A percentile compares a stretch with the other conserved stretches of the same genome.
These are phyloP conservation scores for Aaosphaeria arxii DNA, from an alignment of 2,329 filamentous ascomycete species.

Conservation along the genomic window DNA sequence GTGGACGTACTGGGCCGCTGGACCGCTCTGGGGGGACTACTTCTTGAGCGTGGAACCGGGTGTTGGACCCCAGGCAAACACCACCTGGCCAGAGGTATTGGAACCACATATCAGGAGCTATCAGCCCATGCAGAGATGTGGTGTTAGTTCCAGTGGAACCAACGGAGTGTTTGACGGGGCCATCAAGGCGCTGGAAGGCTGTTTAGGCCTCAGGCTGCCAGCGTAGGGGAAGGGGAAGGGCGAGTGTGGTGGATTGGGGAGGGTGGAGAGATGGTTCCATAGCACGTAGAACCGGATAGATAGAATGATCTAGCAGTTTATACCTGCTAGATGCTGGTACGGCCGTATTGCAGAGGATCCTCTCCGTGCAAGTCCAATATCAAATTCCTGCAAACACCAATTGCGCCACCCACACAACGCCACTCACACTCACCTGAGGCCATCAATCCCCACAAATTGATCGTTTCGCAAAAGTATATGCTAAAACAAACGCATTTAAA, in stretches of 20 bases:
- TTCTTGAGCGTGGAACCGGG: constrained; percentile 19
- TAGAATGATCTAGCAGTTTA: too few species aligned
- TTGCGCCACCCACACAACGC: too few species aligned
- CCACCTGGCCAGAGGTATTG: constrained; percentile 17
- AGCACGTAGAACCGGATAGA: too few species aligned
- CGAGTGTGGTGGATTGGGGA: neutral
- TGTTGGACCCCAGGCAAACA: constrained; percentile 10
- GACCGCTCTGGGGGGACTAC: constrained; percentile 47
- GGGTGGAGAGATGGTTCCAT: too few species aligned
- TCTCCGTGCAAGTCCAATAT: too few species aligned
- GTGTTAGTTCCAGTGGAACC: constrained; percentile 10
- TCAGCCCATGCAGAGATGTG: constrained; percentile 19
- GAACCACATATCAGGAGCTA: constrained; percentile 15
- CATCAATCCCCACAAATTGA: too few species aligned
- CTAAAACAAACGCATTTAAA: too few species aligned
- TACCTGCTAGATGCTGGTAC: too few species aligned
- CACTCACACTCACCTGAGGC: too few species aligned
- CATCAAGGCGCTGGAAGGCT: constrained; percentile 11
- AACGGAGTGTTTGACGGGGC: constrained; percentile 4
- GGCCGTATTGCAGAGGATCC: too few species aligned
- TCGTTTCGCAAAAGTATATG: too few species aligned
- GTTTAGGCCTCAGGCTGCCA: constrained; percentile 10
- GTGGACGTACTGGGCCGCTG: constrained; percentile 52
- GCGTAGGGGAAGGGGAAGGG: neutral
- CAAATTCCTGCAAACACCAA: too few species aligned